Conservation (phyloP, 208 protist species). For the Crithidia acanthocephali region DNA sequence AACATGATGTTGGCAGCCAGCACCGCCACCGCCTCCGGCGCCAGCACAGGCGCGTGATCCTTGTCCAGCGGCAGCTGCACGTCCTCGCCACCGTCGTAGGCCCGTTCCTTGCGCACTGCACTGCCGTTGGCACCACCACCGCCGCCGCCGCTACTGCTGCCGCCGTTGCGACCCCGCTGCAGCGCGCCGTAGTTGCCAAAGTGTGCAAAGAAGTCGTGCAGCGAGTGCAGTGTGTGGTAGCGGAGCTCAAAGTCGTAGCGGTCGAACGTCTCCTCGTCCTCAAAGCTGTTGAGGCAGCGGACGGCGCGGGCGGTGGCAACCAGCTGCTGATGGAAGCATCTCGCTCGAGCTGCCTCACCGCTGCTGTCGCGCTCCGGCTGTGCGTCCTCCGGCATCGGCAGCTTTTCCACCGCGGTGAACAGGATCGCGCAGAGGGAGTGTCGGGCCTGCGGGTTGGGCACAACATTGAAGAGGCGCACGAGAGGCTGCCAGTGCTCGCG, state of each 20-base stretch:
- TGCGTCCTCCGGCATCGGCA: conserved; percentile 8
- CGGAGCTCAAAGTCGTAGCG: conserved; percentile 90
- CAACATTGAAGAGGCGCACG: conserved; percentile 77
- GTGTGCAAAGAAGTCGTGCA: conserved; percentile 79
- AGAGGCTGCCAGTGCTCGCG: conserved; percentile 67
- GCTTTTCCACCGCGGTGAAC: conserved; percentile 36
- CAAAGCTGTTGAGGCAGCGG: conserved; percentile 80
- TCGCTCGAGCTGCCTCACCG: not conserved
- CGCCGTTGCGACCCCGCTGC: conserved; percentile 1
- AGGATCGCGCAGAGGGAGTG: conserved; percentile 59
- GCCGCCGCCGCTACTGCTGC: not conserved
- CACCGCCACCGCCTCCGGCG: conserved; percentile 57
- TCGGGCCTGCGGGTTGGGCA: conserved; percentile 76
- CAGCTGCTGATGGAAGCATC: conserved; percentile 47
- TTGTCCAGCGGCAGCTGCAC: conserved; percentile 66
- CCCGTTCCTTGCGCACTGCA: conserved; percentile 54
- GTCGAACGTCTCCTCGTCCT: conserved; percentile 49
- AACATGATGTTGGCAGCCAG: conserved; percentile 80
- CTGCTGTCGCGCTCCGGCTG: no score
- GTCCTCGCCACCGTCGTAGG: conserved; percentile 70
- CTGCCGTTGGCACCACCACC: not conserved
- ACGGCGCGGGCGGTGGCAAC: conserved; percentile 67
- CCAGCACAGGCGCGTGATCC: conserved; percentile 52
- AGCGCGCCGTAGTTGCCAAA: conserved; percentile 66
- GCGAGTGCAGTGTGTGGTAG: conserved; percentile 84